Percentiles rank a stretch among this genome's conserved stretches.
Evolutionary conservation across 306 rosid species (phyloP).

Genomic region (Prunus salicina): DNA sequence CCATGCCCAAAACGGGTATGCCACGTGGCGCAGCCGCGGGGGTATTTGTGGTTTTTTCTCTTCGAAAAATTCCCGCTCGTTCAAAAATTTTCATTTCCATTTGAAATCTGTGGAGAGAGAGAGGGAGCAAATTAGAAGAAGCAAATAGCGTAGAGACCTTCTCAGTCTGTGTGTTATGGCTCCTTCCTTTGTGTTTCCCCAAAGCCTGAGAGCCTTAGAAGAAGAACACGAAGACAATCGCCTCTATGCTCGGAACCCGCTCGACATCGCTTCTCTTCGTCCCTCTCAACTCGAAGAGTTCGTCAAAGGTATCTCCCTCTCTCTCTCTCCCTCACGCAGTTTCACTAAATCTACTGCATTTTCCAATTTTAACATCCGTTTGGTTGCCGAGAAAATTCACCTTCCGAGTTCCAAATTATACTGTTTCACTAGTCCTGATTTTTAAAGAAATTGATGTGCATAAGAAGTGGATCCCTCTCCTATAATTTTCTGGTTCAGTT

Average conservation of each 20-base stretch:
- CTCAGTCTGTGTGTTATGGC: conserved; percentile 46
- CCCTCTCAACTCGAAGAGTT: conserved; percentile 78
- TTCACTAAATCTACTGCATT: not conserved
- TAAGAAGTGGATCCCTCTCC: not conserved
- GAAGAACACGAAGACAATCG: conserved; percentile 53
- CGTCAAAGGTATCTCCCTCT: conserved; percentile 63
- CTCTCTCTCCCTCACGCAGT: not conserved
- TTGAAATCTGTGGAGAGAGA: conserved; percentile 13
- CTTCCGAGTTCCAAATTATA: not conserved
- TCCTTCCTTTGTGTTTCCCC: conserved; percentile 74
- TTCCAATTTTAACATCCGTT: not conserved
- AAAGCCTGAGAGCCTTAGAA: conserved; percentile 57
- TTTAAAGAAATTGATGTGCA: not conserved
- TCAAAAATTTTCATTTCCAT: not conserved
- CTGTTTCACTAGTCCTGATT: not conserved
- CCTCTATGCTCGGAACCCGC: conserved; percentile 48
- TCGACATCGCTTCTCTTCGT: conserved; percentile 45
- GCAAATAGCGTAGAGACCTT: not conserved
- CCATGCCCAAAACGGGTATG: no score
- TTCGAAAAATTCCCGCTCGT: conserved; percentile 26
- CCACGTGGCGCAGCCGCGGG: no score
- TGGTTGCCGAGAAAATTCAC: not conserved
- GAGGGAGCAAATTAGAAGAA: not conserved
- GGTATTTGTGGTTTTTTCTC: no score
- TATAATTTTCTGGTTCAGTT: not conserved